Evolutionary conservation across 371 early-diverging fungal species (phyloP).

Genomic region (Apophysomyces sp.): DNA sequence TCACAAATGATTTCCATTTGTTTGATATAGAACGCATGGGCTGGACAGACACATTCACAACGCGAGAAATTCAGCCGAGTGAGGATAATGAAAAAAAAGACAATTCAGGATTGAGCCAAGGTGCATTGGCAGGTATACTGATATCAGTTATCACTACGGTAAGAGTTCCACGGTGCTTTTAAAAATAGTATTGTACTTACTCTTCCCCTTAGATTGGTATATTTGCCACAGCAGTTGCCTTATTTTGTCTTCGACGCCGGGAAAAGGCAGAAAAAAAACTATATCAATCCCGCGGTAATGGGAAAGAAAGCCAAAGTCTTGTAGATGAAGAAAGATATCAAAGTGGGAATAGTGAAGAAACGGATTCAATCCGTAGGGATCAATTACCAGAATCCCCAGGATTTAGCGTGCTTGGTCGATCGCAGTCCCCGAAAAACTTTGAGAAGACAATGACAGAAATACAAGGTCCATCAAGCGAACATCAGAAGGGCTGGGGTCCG

Average conservation of each 20-base stretch:
- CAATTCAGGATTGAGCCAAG: not conserved
- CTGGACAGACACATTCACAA: slow-evolving; percentile 22
- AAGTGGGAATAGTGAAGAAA: not conserved
- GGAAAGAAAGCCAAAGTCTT: not conserved
- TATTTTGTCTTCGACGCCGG: not conserved
- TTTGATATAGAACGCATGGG: slow-evolving; percentile 3
- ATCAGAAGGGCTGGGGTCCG: not conserved
- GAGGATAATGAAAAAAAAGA: not conserved
- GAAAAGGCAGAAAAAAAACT: not conserved
- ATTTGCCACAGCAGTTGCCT: not conserved
- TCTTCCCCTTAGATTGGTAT: not conserved
- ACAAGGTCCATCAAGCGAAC: not conserved
- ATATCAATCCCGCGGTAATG: not conserved
- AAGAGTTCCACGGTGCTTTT: no score
- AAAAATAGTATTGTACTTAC: no score
- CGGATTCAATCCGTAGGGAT: not conserved
- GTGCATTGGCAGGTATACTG: not conserved
- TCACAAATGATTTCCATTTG: slow-evolving; percentile 13
- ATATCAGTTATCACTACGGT: not conserved
- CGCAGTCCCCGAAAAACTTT: not conserved
- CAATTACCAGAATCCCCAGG: not conserved
- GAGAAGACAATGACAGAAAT: not conserved
- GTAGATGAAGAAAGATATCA: not conserved
- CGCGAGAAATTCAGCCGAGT: not conserved
- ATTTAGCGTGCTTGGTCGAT: not conserved